Evolutionary conservation across 371 early-diverging fungal genomes (phyloP), one percentile per base, ranked within the genome.

Genomic region (Actinomortierella ambigua): DNA sequence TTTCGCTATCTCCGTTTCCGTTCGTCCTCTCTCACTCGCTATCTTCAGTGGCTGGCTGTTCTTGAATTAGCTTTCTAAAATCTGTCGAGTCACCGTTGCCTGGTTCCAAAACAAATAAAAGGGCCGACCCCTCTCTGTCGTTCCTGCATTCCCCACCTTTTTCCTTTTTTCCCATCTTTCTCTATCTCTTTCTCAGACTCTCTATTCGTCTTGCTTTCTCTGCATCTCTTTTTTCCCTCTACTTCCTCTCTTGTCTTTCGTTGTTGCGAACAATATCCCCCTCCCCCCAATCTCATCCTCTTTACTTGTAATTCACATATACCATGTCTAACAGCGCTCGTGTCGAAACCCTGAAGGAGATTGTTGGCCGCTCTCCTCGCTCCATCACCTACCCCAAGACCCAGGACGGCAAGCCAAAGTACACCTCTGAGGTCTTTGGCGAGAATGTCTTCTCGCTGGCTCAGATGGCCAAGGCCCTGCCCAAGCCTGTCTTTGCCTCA

Each of bases 351-450:
- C 70, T 84, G 40, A 68, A 83, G n/a, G 78, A 82, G 53, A 81
- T 80, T 39, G 79, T 84, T 55, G 76, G 78, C 53, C 76, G 79
- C 46, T 64, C 81, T 61, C 77, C 79, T 59, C 90, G 91, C 60
- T 62, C 65, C 61, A 82, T 91, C 76, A 78, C 82, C 53, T 93
- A 91, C 82, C 92, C 95, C 48, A 70, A 76, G 73, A 73, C 58
- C 63, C 65, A 73, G 68, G 85, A 86, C 71, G 92, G 93, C 54
- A 87, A 81, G 69, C 84, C 89, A 48, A 70, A 85, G 77, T 84
- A 90, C 78, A 81, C 92, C 57, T 95, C 96, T 28, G 96, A 95
- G 76, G 79, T 95, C 69, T 98, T 87, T 79, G 96, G 92, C 42
- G 82, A 89, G 75, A 93, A 95, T 73, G 98, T 98, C 51, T 98